A percentile compares a stretch with the other conserved stretches of the same genome.
These are phyloP conservation scores for Chalaropsis thielavioides DNA, from an alignment of 2,329 filamentous ascomycete genomes.

Conservation along the genomic window DNA sequence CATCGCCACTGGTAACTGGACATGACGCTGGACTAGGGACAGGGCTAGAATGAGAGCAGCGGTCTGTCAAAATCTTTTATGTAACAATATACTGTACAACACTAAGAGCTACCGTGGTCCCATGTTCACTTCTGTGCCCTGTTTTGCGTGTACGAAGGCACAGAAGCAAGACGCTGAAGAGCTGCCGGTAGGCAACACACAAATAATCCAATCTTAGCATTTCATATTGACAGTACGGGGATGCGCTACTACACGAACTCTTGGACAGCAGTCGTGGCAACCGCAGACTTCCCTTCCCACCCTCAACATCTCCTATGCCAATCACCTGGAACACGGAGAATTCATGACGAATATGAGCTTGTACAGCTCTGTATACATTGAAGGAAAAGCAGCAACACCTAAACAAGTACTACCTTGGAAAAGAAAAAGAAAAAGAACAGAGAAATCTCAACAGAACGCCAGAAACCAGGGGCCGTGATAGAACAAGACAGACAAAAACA, in stretches of 20 bases:
- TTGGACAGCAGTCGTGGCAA: no score
- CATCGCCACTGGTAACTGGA: not conserved
- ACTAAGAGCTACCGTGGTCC: not conserved
- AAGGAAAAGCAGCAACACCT: not conserved
- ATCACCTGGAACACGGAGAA: not conserved
- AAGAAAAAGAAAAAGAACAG: slow-evolving; percentile 2
- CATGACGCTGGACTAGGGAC: not conserved
- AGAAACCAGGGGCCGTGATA: not conserved
- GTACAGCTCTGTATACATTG: not conserved
- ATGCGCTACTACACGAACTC: no score
- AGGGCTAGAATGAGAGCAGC: not conserved
- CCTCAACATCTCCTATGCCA: not conserved
- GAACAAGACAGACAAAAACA: not conserved
- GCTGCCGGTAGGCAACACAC: no score
- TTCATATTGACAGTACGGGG: no score
- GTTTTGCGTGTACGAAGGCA: no score
- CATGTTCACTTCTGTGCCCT: not conserved
- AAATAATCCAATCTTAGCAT: not conserved
- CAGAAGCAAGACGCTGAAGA: no score
- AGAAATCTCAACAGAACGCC: not conserved
- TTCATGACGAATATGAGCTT: not conserved
- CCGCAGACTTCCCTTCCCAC: no score
- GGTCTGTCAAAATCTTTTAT: slow-evolving; percentile 7
- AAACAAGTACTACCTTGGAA: not conserved
- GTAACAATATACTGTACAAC: slow-evolving; percentile 16